Base-by-base conservation (phyloP, 176 grass and related monocot species). In the Rhynchospora tenuis region DNA sequence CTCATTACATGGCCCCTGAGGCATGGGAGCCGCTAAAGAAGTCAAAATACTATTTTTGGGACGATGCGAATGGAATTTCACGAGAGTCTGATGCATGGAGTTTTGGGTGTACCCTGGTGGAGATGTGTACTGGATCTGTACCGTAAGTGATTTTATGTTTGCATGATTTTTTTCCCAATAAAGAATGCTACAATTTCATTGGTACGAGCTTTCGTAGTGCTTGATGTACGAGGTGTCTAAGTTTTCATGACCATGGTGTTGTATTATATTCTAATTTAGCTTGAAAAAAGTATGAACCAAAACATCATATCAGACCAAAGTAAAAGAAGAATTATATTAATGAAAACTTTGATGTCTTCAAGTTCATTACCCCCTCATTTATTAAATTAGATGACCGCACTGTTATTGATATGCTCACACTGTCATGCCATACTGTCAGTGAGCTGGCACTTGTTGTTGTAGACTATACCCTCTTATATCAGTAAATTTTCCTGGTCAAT, bases 121-220 rank as follows among this genome's bases (percentile, higher is more conserved):
- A 99, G 87, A 99, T 99, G 97, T 99, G 97, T 84, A 99, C 97
- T 93, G 97, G 97, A 67, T 94, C 97, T 86, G 88, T 95, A 57
- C 97, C 97, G 97, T 99, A 92, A 92, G 97, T 99, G 84, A 57
- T 63, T 81, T 63, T 51, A 79, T 86, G 69, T 90, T 84, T 88
- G 67, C 78, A 90, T 85, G 80, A 58, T 88, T 88, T 85, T 85
- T 69, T 83, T 56, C 72, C 83, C 83, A 81, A 85, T 81, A 79
- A 81, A 81, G 28, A 56, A 82, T 81, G 12, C 29, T 70, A 44
- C 16, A 70, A 20, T 44, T 70, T 70, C 19, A 71, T 42, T 71
- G 42, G 67, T 77, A 54, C 50, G 45, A 44, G 17, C 38, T 71
- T 71, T 45, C 0, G 7, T 71, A 17, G 38, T 71, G 19, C 19